Conservation (phyloP, 805 yeast species). For the Debaryomyces hansenii region DNA sequence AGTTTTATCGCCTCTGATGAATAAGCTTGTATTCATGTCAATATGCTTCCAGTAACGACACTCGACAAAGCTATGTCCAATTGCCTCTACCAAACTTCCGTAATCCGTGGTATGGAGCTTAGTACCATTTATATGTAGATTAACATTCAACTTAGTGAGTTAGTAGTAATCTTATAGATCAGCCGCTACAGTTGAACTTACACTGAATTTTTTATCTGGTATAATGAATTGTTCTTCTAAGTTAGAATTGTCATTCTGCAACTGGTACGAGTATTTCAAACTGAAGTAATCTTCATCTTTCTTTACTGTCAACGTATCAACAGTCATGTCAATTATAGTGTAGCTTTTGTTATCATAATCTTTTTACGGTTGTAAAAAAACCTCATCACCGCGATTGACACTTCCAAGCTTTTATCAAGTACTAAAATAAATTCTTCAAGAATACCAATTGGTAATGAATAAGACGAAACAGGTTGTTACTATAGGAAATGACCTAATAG, state of each 20-base stretch:
- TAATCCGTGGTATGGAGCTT: conserved; percentile 5
- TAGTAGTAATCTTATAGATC: neutral
- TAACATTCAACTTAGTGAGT: conserved; percentile 6
- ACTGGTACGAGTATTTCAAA: conserved; percentile 3
- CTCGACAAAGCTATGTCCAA: conserved; percentile 7
- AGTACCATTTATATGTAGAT: conserved; percentile 11
- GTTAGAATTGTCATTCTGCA: neutral
- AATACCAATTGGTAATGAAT: conserved; percentile 1
- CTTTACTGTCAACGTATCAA: conserved; percentile 5
- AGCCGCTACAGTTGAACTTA: neutral
- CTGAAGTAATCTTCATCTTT: conserved; percentile 7
- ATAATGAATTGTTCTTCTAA: neutral
- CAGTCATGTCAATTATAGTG: neutral
- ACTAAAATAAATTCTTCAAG: neutral
- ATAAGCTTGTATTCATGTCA: conserved; percentile 7
- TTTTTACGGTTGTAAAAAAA: conserved; percentile 10
- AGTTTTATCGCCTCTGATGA: conserved; percentile 3
- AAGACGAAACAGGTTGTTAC: neutral
- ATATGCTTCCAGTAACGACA: conserved; percentile 10
- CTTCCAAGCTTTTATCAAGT: neutral
- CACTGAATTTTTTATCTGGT: conserved; percentile 1
- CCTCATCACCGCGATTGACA: neutral
- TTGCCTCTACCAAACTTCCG: conserved; percentile 10
- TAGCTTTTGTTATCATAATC: neutral
- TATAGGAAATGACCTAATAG: conserved; percentile 1